Base-by-base conservation (phyloP, 805 yeast genomes). In the Sugiyamaella marilandica region DNA sequence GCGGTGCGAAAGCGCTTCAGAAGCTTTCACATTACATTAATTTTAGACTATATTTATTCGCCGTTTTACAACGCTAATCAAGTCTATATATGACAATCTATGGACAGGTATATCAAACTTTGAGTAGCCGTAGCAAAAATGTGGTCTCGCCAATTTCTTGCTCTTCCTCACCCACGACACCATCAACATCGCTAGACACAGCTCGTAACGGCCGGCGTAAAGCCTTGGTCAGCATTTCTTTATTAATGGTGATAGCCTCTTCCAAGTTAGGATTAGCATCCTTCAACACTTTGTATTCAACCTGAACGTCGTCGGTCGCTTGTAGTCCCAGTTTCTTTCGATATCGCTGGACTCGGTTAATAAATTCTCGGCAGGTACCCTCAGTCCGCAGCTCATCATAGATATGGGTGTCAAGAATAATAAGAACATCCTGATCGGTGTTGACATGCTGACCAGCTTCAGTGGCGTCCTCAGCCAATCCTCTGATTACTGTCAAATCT, bases 261-360 rank as follows among this genome's bases (percentile, higher is more conserved):
- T 76, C 82, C 52, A 91, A 74, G 24, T 50, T 53, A 24, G 47
- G 49, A 33, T 47, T 41, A 33, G 54, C 52, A 63, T 84, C 90
- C 59, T 82, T 79, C 53, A 73, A 61, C 55, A 90, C 68, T 58
- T 81, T 74, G 72, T 87, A 87, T 72, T 92, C 90, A 55, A 94
- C 96, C 58, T 80, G 70, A 49, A 94, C 95, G 62, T 94, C 99
- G 68, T 94, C 99, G 44, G 97, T 92, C 57, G 95, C 91, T 67
- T 87, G 87, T 66, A 94, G 78, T 33, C 96, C 96, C 59, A 87
- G 90, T 80, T 91, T 90, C 85, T 94, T 94, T 74, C 99, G 86
- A 68, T 91, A 81, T 71, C 96, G 85, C 79, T 94, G 99, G 61
- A 94, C 89, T 74, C 99, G 90, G 81, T 94, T 94, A 66, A 94